Evolutionary conservation across 2,329 filamentous ascomycete genomes (phyloP).

Genomic region (Mariannaea elegans): DNA sequence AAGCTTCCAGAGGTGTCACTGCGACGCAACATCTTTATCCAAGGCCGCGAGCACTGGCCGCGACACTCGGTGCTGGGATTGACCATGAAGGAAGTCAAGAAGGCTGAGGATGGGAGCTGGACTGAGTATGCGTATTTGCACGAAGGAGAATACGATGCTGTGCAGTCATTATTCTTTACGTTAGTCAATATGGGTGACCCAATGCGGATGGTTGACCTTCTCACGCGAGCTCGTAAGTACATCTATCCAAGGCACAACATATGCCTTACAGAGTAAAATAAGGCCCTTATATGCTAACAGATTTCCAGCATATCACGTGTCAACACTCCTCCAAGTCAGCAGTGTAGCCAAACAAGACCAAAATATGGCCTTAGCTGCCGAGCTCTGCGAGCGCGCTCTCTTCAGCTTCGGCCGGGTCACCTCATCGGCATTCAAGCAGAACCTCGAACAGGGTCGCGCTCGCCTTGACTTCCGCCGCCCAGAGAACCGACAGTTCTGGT

Average conservation of each 20-base stretch:
- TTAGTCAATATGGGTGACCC: conserved; percentile 87
- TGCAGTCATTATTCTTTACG: conserved; percentile 79
- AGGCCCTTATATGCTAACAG: conserved; percentile 1
- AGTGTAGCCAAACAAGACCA: conserved; percentile 92
- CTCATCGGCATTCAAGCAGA: conserved; percentile 81
- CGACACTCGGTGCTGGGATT: conserved; percentile 80
- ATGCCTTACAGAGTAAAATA: not conserved
- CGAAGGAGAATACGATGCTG: conserved; percentile 74
- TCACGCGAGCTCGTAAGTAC: conserved; percentile 56
- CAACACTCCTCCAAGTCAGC: conserved; percentile 91
- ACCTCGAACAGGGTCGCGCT: conserved; percentile 80
- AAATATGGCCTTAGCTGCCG: conserved; percentile 84
- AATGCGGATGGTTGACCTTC: conserved; percentile 79
- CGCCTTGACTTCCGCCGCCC: conserved; percentile 81
- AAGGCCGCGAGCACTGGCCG: conserved; percentile 90
- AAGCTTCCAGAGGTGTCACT: conserved; percentile 76
- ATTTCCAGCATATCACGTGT: conserved; percentile 81
- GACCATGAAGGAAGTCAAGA: conserved; percentile 73
- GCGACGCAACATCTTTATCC: conserved; percentile 83
- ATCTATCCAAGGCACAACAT: not conserved
- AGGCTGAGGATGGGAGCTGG: conserved; percentile 61
- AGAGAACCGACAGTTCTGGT: conserved; percentile 93
- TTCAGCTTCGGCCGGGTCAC: conserved; percentile 93
- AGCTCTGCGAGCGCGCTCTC: conserved; percentile 88
- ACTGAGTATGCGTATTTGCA: conserved; percentile 81